phyloP scores from a whole-genome alignment of 495 filamentous ascomycete genomes.

The Lophium mytilinum region DNA sequence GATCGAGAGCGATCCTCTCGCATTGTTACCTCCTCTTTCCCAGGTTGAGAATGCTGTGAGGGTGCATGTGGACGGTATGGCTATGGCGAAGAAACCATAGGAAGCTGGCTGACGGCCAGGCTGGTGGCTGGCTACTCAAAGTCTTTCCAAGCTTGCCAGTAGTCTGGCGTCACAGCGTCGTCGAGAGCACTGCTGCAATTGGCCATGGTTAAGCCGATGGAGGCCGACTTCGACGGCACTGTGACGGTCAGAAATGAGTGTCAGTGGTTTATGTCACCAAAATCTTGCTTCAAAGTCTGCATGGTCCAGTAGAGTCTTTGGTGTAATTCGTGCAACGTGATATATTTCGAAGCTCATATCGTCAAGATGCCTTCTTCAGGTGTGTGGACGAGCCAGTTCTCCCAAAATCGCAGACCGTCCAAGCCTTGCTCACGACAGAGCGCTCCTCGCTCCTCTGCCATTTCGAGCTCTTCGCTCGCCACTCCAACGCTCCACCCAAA shows the following conservation, averaged over 20 bases:
- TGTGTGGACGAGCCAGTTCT: conserved; percentile 32
- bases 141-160: too few relatives aligned
- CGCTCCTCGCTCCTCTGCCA: conserved; percentile 49
- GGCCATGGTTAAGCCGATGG: neutral
- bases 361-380: neutral
- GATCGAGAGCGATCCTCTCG: neutral
- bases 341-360: too few relatives aligned
- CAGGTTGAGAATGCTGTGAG: neutral
- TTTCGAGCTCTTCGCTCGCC: conserved; percentile 88
- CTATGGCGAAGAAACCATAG: neutral
- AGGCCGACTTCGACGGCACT: conserved; percentile 1
- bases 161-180: too few relatives aligned
- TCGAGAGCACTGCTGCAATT: too few relatives aligned
- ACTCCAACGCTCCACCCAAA: conserved; percentile 99
- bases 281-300: too few relatives aligned
- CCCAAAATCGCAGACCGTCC: conserved; percentile 38
- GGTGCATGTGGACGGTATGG: neutral
- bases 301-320: too few relatives aligned
- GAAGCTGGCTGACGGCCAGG: neutral
- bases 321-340: too few relatives aligned
- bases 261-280: too few relatives aligned
- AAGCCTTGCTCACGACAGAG: conserved; percentile 37
- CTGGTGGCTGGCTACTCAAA: too few relatives aligned
- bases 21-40: neutral
- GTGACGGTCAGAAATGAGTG: too few relatives aligned